phyloP scores from a whole-genome alignment of 179 eudicot genomes.

The Beta macrorhiza region DNA sequence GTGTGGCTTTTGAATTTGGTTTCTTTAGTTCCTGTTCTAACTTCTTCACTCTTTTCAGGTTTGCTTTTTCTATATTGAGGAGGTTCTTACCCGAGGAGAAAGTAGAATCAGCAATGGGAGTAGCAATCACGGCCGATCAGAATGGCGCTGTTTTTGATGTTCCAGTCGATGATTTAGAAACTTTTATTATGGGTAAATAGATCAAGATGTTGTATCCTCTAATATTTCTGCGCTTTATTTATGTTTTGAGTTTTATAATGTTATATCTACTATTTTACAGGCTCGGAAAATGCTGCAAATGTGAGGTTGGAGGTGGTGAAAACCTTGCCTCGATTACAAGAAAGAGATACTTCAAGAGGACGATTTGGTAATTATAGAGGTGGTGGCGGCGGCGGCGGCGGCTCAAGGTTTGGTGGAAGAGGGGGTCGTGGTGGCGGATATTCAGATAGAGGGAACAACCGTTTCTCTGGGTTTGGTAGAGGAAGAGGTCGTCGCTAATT shows the following conservation, averaged over 20 bases:
- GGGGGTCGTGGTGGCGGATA: conserved; percentile 41
- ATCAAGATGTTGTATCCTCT: too few species aligned
- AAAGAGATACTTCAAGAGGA: conserved; percentile 51
- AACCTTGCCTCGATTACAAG: conserved; percentile 64
- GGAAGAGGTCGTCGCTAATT: conserved; percentile 34
- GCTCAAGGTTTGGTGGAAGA: conserved; percentile 48
- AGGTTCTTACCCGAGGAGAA: conserved; percentile 79
- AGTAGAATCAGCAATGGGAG: conserved; percentile 63
- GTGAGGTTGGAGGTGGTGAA: conserved; percentile 70
- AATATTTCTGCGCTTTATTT: not conserved
- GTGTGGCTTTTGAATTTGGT: not conserved
- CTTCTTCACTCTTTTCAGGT: conserved; percentile 33
- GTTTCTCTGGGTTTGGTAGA: conserved; percentile 29
- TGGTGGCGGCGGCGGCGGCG: conserved; percentile 37
- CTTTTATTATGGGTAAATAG: conserved; percentile 58
- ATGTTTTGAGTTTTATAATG: not conserved
- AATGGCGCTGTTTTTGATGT: conserved; percentile 85
- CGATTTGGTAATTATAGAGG: conserved; percentile 49
- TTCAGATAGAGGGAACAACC: conserved; percentile 33
- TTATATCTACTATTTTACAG: conserved; percentile 34
- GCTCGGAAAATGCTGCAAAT: conserved; percentile 64
- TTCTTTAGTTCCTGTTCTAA: not conserved
- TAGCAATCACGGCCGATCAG: conserved; percentile 74
- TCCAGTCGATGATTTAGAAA: conserved; percentile 59
- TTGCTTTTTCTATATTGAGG: conserved; percentile 59